Evolutionary conservation across 1,284 basidiomycete genomes (phyloP).

Genomic region (Rhizopogon parksii): DNA sequence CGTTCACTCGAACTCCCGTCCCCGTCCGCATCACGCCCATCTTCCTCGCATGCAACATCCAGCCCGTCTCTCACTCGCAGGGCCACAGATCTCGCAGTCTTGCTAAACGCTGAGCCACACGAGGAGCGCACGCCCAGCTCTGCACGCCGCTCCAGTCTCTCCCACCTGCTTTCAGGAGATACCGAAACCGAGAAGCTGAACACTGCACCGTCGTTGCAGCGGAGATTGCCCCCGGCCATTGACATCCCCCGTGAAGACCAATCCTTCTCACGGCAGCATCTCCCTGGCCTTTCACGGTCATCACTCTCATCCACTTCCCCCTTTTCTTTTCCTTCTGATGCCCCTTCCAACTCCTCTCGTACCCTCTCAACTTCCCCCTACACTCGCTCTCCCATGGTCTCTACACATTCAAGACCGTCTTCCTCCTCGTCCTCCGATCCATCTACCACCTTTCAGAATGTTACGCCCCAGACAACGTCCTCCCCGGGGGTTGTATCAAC

Average conservation of each 20-base stretch:
- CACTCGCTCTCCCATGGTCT: conserved; percentile 25
- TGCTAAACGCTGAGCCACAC: conserved; percentile 55
- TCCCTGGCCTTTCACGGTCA: conserved; percentile 22
- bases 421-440: conserved; percentile 26
- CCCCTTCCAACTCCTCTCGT: conserved; percentile 17
- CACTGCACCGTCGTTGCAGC: conserved; percentile 33
- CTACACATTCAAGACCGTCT: conserved; percentile 18
- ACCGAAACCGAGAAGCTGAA: conserved; percentile 35
- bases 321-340: conserved; percentile 16
- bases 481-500: conserved; percentile 21
- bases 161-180: conserved; percentile 40
- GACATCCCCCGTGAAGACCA: conserved; percentile 25
- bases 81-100: conserved; percentile 62
- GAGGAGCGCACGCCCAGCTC: conserved; percentile 36
- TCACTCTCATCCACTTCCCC: conserved; percentile 24
- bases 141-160: conserved; percentile 38
- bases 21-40: conserved; percentile 30
- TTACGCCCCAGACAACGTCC: conserved; percentile 17
- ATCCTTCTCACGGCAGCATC: conserved; percentile 24
- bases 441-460: conserved; percentile 15
- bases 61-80: conserved; percentile 48
- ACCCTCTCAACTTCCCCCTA: conserved; percentile 22
- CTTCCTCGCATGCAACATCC: conserved; percentile 29
- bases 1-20: conserved; percentile 26
- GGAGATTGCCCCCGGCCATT: conserved; percentile 29